Evolutionary conservation across 2,329 filamentous ascomycete species (phyloP), one percentile per base, ranked within the genome.

Genomic region (Stemphylium vesicarium): DNA sequence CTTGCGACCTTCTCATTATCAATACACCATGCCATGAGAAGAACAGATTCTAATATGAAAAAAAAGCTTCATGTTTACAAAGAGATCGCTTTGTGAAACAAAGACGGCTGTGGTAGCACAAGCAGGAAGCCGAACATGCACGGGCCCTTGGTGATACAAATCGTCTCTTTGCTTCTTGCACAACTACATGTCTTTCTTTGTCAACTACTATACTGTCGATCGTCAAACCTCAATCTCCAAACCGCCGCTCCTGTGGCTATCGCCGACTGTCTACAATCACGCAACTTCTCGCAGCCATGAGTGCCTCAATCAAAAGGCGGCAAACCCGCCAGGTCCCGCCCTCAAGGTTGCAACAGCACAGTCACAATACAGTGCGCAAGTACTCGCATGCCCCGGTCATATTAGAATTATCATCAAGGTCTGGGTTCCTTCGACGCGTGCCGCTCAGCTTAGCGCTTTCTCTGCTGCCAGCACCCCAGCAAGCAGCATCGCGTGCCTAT

Each of bases 401-500:
- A 11, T 39, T 9, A 18, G 16, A 44, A 16, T 18, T 13, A 20
- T 40, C 26, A 24, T 33, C 51, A 38, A 45, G 33, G 24, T 26
- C 32, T 49, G 37, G 29, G 13, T 18, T 33, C 32, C 29, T 7
- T 15, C 35, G 29, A 45, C 51, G 35, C 45, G 53, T 56, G 49
- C 46, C 50, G 42, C 36, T 13, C 26, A 35, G 22, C 38, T 32
- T 32, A 52, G 42, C 42, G 37, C 41, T 33, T 24, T 24, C 31
- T 38, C n/a, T 13, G 33, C 35, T 55, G 47, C 36, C 39, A 26
- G n/a, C 29, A 52, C 15, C 42, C 42, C 15, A 32, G 20, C 38
- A 52, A 42, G 15, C 31, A 46, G 26, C 48, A 41, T 40, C 53
- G 53, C 53, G 53, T 56, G 53, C 50, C 53, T 47, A 15, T 26